These are phyloP conservation scores for Ceratocystis harringtonii DNA, from an alignment of 2,329 filamentous ascomycete species.

Conservation along the genomic window DNA sequence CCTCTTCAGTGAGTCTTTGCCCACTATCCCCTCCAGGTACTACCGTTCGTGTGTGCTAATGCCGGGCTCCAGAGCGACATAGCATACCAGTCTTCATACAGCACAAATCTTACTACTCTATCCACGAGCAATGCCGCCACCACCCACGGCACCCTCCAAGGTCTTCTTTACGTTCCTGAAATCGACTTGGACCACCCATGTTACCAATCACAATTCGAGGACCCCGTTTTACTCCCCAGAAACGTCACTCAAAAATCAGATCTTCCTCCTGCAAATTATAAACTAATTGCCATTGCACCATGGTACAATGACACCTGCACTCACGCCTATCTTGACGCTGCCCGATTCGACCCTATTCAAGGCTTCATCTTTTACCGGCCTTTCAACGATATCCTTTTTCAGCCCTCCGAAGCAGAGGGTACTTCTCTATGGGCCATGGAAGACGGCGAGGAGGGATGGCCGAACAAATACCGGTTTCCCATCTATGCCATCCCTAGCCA, in stretches of 20 bases:
- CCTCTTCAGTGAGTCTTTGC: constrained; percentile 35
- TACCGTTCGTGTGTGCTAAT: constrained; percentile 17
- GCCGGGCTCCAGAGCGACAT: constrained; percentile 28
- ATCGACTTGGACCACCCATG: constrained; percentile 46
- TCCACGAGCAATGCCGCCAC: constrained; percentile 50
- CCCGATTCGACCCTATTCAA: constrained; percentile 42
- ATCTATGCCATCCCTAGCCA: constrained; percentile 66
- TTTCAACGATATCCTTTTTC: constrained; percentile 31
- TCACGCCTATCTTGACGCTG: constrained; percentile 50
- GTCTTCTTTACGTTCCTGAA: constrained; percentile 74
- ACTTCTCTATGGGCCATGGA: constrained; percentile 55
- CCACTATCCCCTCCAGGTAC: background rate
- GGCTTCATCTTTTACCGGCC: constrained; percentile 50
- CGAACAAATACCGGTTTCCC: constrained; percentile 53
- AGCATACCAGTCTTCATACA: constrained; percentile 37
- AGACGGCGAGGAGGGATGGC: constrained; percentile 54
- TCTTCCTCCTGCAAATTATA: constrained; percentile 53
- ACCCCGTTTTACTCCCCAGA: constrained; percentile 42
- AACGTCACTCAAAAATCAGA: constrained; percentile 62
- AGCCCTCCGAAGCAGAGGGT: constrained; percentile 23
- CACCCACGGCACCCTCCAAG: constrained; percentile 49
- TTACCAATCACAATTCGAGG: constrained; percentile 40
- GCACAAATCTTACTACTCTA: constrained; percentile 56
- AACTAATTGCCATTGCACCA: constrained; percentile 67
- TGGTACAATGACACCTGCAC: constrained; percentile 70